phyloP scores from a whole-genome alignment of 768 basidiomycete genomes.

The Ramaria rubella region DNA sequence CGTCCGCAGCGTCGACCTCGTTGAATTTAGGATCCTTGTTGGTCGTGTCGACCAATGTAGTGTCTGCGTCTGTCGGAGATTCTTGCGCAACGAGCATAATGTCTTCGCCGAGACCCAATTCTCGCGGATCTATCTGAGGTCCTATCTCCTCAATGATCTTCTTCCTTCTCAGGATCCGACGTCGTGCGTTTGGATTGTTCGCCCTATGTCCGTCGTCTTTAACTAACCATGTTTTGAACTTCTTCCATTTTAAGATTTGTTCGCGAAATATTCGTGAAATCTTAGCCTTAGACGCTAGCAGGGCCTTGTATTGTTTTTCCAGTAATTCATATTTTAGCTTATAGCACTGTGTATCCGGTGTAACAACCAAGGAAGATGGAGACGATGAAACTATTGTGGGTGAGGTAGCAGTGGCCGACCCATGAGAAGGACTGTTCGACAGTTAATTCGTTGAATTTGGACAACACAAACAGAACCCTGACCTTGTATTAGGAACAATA shows the following conservation, averaged over 20 bases:
- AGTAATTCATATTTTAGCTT: slow-evolving; percentile 1
- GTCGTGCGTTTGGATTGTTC: slow-evolving; percentile 20
- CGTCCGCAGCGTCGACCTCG: neutral
- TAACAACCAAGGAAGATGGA: neutral
- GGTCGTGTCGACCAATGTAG: neutral
- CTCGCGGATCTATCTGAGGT: neutral
- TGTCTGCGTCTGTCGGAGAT: neutral
- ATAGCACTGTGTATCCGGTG: neutral
- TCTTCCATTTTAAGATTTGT: slow-evolving; percentile 50
- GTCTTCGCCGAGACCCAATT: neutral
- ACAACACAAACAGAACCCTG: neutral
- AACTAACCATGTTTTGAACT: slow-evolving; percentile 38
- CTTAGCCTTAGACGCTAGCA: slow-evolving; percentile 38
- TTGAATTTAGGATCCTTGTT: neutral
- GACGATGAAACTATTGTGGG: neutral
- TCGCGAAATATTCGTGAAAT: slow-evolving; percentile 41
- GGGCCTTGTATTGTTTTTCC: slow-evolving; percentile 32
- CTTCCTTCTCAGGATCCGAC: neutral
- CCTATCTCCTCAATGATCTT: neutral
- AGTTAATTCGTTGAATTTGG: neutral
- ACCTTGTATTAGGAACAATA: neutral
- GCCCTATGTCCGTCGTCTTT: slow-evolving; percentile 28
- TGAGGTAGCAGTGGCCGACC: neutral
- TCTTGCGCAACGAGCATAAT: neutral
- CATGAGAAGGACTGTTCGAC: neutral